Evolutionary conservation across 2,329 filamentous ascomycete species (phyloP).

Genomic region (Pseudodiploospora longispora): DNA sequence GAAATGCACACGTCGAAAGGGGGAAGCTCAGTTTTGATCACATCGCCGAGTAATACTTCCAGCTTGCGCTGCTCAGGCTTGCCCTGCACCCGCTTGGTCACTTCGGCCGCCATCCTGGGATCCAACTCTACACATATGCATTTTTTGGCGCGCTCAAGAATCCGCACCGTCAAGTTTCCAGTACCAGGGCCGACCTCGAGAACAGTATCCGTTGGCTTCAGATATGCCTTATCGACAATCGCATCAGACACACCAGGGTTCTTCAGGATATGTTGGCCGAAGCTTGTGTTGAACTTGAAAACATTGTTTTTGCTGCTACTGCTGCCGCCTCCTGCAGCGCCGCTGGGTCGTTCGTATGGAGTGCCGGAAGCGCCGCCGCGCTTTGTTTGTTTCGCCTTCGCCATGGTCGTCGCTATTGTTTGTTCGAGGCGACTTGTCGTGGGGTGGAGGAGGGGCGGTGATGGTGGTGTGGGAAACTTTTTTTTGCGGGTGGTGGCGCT

Average conservation of each 20-base stretch:
- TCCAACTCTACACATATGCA: slow-evolving; percentile 84
- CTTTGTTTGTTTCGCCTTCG: slow-evolving; percentile 44
- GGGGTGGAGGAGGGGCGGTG: slow-evolving; percentile 7
- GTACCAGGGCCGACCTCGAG: slow-evolving; percentile 89
- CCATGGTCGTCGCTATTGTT: slow-evolving; percentile 31
- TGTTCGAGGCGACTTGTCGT: slow-evolving; percentile 14
- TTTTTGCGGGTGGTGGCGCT: slow-evolving; percentile 11
- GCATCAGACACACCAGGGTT: slow-evolving; percentile 78
- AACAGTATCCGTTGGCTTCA: slow-evolving; percentile 86
- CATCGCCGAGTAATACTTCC: slow-evolving; percentile 80
- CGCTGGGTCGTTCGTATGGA: slow-evolving; percentile 33
- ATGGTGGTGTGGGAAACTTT: slow-evolving; percentile 11
- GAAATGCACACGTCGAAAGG: slow-evolving; percentile 79
- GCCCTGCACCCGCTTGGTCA: slow-evolving; percentile 88
- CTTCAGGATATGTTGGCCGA: slow-evolving; percentile 85
- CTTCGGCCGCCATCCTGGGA: slow-evolving; percentile 90
- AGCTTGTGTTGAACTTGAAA: slow-evolving; percentile 93
- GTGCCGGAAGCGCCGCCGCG: slow-evolving; percentile 38
- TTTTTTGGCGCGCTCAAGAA: slow-evolving; percentile 79
- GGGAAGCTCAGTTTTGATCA: slow-evolving; percentile 71
- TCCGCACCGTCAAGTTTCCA: slow-evolving; percentile 81
- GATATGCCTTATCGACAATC: slow-evolving; percentile 63
- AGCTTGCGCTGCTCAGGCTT: slow-evolving; percentile 76
- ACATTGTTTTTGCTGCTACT: slow-evolving; percentile 60
- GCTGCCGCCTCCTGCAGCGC: slow-evolving; percentile 11